Conservation (phyloP, 371 early-diverging fungal genomes). For the Lichtheimia ornata region DNA sequence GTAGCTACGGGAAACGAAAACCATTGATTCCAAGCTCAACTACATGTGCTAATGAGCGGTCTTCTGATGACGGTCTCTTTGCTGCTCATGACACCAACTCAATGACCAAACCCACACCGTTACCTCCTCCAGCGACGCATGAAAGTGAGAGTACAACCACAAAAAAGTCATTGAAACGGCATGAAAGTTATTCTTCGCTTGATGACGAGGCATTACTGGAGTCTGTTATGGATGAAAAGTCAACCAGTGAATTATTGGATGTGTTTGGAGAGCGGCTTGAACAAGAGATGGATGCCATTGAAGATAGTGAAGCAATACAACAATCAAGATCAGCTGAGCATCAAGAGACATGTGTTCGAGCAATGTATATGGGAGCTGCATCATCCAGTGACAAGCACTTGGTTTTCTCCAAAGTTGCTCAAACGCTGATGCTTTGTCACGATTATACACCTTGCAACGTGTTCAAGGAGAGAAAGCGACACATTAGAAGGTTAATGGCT, state of each 20-base stretch:
- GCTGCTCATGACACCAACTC: too few species aligned
- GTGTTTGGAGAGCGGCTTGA: conserved; percentile 1
- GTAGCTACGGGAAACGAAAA: too few species aligned
- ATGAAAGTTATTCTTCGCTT: too few species aligned
- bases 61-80: too few species aligned
- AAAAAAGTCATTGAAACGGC: too few species aligned
- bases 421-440: background rate
- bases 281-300: background rate
- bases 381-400: background rate
- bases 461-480: background rate
- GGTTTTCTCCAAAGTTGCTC: background rate
- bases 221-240: background rate
- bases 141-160: too few species aligned
- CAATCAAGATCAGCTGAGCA: background rate
- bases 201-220: too few species aligned
- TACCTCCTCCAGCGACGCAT: too few species aligned
- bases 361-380: conserved; percentile 1
- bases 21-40: too few species aligned
- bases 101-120: too few species aligned
- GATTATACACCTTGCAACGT: background rate
- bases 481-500: background rate
- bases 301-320: background rate
- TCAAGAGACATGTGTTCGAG: background rate
- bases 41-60: too few species aligned
- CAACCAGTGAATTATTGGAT: background rate